A percentile compares a stretch with the other conserved stretches of the same genome.
Evolutionary conservation across 2,329 filamentous ascomycete genomes (phyloP).

Genomic region (Aspergillus tanneri): DNA sequence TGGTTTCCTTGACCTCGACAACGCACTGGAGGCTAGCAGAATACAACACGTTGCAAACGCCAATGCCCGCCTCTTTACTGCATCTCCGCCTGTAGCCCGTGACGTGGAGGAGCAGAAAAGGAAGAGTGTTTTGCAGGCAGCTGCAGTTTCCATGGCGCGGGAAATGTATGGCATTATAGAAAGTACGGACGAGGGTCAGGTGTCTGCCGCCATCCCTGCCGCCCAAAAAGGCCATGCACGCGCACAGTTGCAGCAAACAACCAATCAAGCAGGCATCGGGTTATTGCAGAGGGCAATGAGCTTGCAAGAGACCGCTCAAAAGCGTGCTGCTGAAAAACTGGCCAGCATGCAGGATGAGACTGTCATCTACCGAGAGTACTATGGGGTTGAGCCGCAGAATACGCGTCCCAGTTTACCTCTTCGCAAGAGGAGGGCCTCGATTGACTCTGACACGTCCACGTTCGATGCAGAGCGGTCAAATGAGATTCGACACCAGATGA

Average conservation of each 20-base stretch:
- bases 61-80: conserved; percentile 76
- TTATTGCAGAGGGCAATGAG: conserved; percentile 36
- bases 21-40: conserved; percentile 56
- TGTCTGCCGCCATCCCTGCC: conserved; percentile 24
- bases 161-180: conserved; percentile 71
- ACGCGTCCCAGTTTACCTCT: conserved; percentile 52
- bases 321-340: conserved; percentile 77
- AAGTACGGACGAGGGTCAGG: conserved; percentile 29
- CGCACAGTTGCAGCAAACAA: conserved; percentile 32
- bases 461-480: conserved; percentile 68
- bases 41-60: conserved; percentile 64
- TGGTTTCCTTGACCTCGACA: conserved; percentile 46
- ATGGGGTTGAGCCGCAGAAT: conserved; percentile 58
- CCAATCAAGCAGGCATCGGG: conserved; percentile 25
- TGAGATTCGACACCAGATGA: conserved; percentile 76
- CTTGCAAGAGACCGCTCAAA: conserved; percentile 83
- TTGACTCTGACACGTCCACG: conserved; percentile 60
- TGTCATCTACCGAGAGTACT: conserved; percentile 72
- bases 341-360: conserved; percentile 74
- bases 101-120: conserved; percentile 73
- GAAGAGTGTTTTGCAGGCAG: conserved; percentile 72
- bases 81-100: conserved; percentile 67
- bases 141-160: conserved; percentile 84
- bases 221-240: conserved; percentile 39
- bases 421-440: conserved; percentile 64